phyloP scores from a whole-genome alignment of 345 rosid genomes.

The Eucalyptus sp. region DNA sequence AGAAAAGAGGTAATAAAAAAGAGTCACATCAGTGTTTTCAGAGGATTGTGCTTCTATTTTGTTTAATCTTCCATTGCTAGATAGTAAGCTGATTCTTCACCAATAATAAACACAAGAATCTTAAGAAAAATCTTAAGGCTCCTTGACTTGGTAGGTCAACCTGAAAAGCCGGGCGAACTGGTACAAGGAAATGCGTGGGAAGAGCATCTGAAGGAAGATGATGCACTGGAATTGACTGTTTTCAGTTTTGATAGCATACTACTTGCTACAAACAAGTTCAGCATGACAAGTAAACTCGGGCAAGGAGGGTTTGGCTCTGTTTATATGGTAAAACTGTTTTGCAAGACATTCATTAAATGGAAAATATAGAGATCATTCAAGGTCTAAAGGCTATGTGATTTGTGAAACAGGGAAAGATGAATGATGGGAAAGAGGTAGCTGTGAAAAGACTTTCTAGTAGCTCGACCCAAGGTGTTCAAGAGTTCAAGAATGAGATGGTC shows the following conservation, averaged over 20 bases:
- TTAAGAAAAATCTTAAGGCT: background rate
- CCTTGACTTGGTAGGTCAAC: background rate
- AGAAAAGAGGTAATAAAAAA: background rate
- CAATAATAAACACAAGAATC: background rate
- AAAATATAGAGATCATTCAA: background rate
- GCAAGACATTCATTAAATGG: background rate
- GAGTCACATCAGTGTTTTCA: background rate
- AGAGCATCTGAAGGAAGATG: background rate
- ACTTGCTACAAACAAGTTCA: background rate
- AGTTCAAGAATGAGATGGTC: conserved; percentile 45
- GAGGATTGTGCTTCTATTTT: background rate
- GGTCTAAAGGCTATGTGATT: background rate
- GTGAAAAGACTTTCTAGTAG: conserved; percentile 41
- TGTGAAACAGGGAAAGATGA: conserved; percentile 31
- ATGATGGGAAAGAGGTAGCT: conserved; percentile 32
- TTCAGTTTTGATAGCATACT: background rate
- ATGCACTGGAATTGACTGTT: background rate
- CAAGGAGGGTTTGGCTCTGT: background rate
- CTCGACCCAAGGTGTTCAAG: conserved; percentile 49
- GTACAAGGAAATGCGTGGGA: background rate
- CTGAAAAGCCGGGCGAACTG: background rate
- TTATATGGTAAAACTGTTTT: background rate
- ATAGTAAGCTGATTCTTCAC: background rate
- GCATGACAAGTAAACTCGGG: background rate
- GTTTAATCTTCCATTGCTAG: background rate